Conservation (phyloP, 2,329 filamentous ascomycete genomes). For the Blastomyces emzantsi region DNA sequence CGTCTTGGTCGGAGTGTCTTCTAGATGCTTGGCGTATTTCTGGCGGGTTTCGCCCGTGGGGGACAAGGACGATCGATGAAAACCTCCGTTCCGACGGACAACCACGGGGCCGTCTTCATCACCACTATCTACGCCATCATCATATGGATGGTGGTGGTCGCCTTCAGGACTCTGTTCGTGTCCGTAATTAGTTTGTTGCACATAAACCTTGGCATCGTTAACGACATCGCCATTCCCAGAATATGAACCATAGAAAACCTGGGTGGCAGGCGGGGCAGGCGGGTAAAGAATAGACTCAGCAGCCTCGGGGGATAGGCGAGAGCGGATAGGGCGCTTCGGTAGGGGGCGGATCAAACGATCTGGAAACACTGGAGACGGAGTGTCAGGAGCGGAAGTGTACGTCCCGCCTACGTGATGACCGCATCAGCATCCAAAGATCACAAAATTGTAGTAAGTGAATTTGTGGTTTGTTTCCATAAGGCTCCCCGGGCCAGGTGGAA, state of each 20-base stretch:
- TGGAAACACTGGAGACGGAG: conserved; percentile 69
- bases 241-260: conserved; percentile 66
- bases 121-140: conserved; percentile 51
- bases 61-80: conserved; percentile 31
- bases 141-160: conserved; percentile 40
- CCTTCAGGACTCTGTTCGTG: conserved; percentile 32
- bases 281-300: conserved; percentile 77
- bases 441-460: conserved; percentile 14
- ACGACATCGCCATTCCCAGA: conserved; percentile 48
- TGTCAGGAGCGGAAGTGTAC: conserved; percentile 53
- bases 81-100: conserved; percentile 34
- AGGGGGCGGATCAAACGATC: conserved; percentile 89
- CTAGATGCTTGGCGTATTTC: conserved; percentile 23
- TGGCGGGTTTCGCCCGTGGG: conserved; percentile 25
- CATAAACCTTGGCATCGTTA: conserved; percentile 38
- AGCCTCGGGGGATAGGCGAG: conserved; percentile 75
- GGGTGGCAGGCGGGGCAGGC: conserved; percentile 58
- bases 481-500: background rate
- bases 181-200: conserved; percentile 36
- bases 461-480: background rate
- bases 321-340: conserved; percentile 78
- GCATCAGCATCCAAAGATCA: conserved; percentile 31
- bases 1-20: conserved; percentile 36
- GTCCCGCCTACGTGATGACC: conserved; percentile 36
- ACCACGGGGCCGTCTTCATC: conserved; percentile 47